Evolutionary conservation across 1,284 basidiomycete species (phyloP).

Genomic region (Trichosporon sp.): DNA sequence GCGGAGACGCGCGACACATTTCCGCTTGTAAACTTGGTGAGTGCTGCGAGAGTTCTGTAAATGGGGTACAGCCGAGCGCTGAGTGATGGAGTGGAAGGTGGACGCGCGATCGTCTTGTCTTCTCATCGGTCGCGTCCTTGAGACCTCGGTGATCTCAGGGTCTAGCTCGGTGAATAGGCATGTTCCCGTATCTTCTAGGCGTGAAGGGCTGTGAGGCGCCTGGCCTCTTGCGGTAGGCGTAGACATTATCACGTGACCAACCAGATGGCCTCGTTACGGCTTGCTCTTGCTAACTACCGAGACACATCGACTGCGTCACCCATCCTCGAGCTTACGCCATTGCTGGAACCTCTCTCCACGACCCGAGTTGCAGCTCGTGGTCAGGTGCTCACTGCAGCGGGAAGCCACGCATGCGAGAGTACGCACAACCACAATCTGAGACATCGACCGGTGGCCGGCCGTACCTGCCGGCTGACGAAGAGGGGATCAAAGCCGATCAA

Average conservation of each 20-base stretch:
- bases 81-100: neutral
- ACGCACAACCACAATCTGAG: neutral
- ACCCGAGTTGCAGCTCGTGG: neutral
- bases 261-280: neutral
- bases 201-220: neutral
- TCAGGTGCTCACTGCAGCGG: neutral
- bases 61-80: neutral
- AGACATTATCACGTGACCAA: neutral
- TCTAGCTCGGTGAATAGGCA: neutral
- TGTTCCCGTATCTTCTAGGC: neutral
- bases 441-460: neutral
- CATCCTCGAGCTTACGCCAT: neutral
- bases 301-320: conserved; percentile 5
- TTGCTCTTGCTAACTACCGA: neutral
- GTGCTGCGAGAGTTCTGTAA: neutral
- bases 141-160: neutral
- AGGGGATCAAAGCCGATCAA: neutral
- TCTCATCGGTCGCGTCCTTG: too few relatives aligned
- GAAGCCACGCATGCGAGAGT: neutral
- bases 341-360: neutral
- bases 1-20: too few relatives aligned
- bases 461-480: neutral
- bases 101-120: neutral
- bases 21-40: neutral
- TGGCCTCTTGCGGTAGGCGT: too few relatives aligned